A percentile compares a stretch with the other conserved stretches of the same genome.
phyloP scores from a whole-genome alignment of 148 eudicot genomes.

The Rhododendron griersonianum region DNA sequence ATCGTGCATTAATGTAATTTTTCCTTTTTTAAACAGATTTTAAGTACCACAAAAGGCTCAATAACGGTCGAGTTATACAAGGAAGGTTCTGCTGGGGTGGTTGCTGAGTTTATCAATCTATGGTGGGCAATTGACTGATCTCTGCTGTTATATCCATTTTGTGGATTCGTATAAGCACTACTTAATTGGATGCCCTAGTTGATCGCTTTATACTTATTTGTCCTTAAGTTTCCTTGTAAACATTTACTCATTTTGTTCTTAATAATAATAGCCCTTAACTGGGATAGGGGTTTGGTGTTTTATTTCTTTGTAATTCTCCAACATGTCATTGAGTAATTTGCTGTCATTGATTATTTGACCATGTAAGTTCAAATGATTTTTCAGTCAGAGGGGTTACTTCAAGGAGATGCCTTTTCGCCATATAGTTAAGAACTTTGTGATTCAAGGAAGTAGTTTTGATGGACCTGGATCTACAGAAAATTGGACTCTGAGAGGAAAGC shows the following conservation, averaged over 20 bases:
- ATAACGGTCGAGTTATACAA: conserved; percentile 80
- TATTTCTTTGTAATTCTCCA: not conserved
- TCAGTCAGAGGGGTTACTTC: conserved; percentile 79
- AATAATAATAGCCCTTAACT: not conserved
- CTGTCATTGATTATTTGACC: not conserved
- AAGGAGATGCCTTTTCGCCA: conserved; percentile 90
- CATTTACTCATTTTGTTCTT: not conserved
- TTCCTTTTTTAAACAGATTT: conserved; percentile 33
- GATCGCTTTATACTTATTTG: not conserved
- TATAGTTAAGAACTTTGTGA: conserved; percentile 83
- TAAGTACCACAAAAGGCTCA: conserved; percentile 78
- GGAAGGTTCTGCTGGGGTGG: conserved; percentile 79
- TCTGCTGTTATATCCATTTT: not conserved
- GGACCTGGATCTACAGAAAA: conserved; percentile 64
- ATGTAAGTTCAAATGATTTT: conserved; percentile 14
- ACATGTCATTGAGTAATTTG: not conserved
- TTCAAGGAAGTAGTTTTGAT: conserved; percentile 79
- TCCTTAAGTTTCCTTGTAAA: not conserved
- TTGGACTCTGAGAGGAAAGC: conserved; percentile 85
- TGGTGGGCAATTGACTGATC: conserved; percentile 47
- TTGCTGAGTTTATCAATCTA: conserved; percentile 69
- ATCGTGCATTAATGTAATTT: not conserved
- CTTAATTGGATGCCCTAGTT: not conserved
- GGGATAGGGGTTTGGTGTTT: conserved; percentile 4
- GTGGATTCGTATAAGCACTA: not conserved